Evolutionary conservation across 2,329 filamentous ascomycete species (phyloP).

Genomic region (Chaetothyriales sp.): DNA sequence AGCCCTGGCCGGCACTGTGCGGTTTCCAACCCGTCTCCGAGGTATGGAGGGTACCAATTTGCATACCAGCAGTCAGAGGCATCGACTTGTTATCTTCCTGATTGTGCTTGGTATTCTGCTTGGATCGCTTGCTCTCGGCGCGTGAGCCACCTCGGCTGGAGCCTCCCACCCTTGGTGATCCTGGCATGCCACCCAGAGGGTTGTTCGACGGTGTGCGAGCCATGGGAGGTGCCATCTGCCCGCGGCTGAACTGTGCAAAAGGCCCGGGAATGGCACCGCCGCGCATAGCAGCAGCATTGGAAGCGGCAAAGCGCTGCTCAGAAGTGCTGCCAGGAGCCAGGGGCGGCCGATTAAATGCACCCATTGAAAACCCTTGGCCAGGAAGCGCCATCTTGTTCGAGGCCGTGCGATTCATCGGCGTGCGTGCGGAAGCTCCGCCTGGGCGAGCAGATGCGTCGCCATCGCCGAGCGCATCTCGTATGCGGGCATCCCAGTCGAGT

Average conservation of each 20-base stretch:
- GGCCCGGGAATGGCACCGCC: constrained; percentile 33
- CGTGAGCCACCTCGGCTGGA: constrained; percentile 43
- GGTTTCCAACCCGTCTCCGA: constrained; percentile 82
- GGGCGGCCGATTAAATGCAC: constrained; percentile 49
- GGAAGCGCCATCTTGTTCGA: constrained; percentile 38
- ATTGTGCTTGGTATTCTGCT: constrained; percentile 40
- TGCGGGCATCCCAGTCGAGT: constrained; percentile 77
- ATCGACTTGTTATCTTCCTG: constrained; percentile 67
- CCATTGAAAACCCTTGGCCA: constrained; percentile 46
- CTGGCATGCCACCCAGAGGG: constrained; percentile 43
- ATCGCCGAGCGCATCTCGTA: constrained; percentile 74
- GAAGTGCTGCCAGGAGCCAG: constrained; percentile 66
- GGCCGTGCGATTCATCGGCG: constrained; percentile 34
- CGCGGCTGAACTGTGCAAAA: constrained; percentile 47
- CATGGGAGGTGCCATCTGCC: constrained; percentile 45
- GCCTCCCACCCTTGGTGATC: constrained; percentile 55
- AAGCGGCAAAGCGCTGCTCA: constrained; percentile 56
- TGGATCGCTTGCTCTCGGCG: constrained; percentile 35
- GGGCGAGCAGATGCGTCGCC: constrained; percentile 48
- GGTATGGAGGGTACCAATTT: constrained; percentile 62
- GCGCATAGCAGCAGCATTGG: constrained; percentile 33
- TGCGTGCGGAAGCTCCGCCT: constrained; percentile 38
- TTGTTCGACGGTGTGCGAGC: constrained; percentile 43
- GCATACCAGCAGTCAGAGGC: constrained; percentile 73
- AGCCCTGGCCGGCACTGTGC: constrained; percentile 43